Percentiles rank a stretch among this genome's conserved stretches.
phyloP scores from a whole-genome alignment of 441 rosid species.

The Brassica balearica region DNA sequence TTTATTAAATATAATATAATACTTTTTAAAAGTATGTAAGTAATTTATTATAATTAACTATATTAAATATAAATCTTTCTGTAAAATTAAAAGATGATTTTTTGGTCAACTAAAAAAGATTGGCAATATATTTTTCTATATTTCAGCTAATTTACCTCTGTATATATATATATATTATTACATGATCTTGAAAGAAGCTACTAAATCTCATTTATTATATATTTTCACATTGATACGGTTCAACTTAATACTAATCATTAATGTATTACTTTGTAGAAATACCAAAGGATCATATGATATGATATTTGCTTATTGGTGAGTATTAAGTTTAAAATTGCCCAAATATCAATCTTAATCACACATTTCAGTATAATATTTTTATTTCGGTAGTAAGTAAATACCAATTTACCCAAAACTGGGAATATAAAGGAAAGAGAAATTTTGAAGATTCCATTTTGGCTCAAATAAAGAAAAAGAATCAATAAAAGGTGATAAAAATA shows the following conservation, averaged over 20 bases:
- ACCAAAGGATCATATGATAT: not conserved
- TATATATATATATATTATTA: not conserved
- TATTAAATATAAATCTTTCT: not conserved
- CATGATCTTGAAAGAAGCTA: not conserved
- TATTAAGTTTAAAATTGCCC: constrained; percentile 1
- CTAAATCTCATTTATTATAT: not conserved
- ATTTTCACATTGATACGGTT: not conserved
- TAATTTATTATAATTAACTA: not conserved
- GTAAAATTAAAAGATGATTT: not conserved
- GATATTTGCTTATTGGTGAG: not conserved
- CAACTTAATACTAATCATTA: not conserved
- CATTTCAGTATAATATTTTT: not conserved
- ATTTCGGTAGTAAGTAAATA: not conserved
- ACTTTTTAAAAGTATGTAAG: not conserved
- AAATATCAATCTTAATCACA: not conserved
- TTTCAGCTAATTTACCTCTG: not conserved
- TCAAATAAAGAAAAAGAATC: constrained; percentile 43
- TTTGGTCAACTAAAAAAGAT: not conserved
- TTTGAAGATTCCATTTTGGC: constrained; percentile 65
- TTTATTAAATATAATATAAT: not conserved
- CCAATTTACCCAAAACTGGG: not conserved
- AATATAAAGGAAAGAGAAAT: constrained; percentile 18
- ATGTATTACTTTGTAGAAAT: not conserved
- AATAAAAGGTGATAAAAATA: constrained; percentile 19
- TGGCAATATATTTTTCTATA: not conserved